Evolutionary conservation across 129 eudicot genomes (phyloP).

Genomic region (Ambrosia trifida): DNA sequence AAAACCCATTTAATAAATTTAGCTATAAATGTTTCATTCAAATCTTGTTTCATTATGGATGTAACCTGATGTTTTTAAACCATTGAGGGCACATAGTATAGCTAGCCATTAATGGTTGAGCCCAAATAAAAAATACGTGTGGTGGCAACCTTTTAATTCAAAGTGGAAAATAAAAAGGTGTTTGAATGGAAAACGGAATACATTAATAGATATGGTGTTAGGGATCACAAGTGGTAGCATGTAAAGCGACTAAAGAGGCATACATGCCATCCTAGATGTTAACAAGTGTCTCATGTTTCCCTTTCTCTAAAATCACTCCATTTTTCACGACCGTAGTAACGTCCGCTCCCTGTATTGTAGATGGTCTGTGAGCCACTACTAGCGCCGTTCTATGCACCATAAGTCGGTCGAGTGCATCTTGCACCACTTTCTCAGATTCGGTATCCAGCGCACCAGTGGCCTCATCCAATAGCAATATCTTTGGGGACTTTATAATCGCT

Average conservation of each 20-base stretch:
- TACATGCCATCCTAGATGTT: constrained; percentile 31
- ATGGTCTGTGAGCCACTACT: constrained; percentile 38
- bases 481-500: constrained; percentile 30
- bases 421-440: constrained; percentile 40
- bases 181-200: no score
- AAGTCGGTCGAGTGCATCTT: constrained; percentile 32
- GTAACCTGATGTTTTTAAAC: no score
- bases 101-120: no score
- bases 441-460: constrained; percentile 39
- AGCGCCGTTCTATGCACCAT: constrained; percentile 30
- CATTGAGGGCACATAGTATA: no score
- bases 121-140: no score
- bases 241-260: constrained; percentile 37
- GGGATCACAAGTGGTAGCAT: constrained; percentile 12
- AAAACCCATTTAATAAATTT: no score
- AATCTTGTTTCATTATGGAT: no score
- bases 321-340: constrained; percentile 28
- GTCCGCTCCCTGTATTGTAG: constrained; percentile 35
- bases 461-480: constrained; percentile 36
- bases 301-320: constrained; percentile 35
- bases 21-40: no score
- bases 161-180: no score
- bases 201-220: neutral
- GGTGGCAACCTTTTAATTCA: no score
- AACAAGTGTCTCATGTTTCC: constrained; percentile 31